Evolutionary conservation across 75 land plant genomes (phyloP).

Genomic region (Selaginella tamariscina): DNA sequence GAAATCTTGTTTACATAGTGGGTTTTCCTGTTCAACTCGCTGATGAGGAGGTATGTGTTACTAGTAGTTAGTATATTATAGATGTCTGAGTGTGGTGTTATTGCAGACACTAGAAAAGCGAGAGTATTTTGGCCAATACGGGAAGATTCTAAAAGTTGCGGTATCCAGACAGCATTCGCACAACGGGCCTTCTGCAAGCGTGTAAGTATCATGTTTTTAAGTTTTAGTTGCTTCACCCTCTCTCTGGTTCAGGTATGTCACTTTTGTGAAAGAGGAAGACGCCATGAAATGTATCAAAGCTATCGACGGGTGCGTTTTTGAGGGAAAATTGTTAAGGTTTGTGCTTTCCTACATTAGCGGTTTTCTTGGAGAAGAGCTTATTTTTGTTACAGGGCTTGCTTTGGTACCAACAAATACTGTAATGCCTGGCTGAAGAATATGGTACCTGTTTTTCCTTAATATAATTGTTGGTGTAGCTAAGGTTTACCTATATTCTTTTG

Average conservation of each 20-base stretch:
- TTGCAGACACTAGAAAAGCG: conserved; percentile 46
- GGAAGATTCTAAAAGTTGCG: conserved; percentile 62
- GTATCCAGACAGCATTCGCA: conserved; percentile 53
- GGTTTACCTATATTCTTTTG: background rate
- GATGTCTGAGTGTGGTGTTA: background rate
- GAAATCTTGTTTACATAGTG: conserved; percentile 70
- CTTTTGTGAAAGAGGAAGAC: conserved; percentile 74
- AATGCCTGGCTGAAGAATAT: conserved; percentile 77
- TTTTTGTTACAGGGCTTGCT: conserved; percentile 57
- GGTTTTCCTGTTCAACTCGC: conserved; percentile 54
- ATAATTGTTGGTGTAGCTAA: background rate
- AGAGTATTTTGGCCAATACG: conserved; percentile 71
- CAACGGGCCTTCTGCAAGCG: conserved; percentile 45
- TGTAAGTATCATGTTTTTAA: conserved; percentile 40
- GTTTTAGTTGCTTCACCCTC: background rate
- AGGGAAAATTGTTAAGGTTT: conserved; percentile 59
- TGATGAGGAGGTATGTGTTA: conserved; percentile 49
- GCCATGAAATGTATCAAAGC: conserved; percentile 71
- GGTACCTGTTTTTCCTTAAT: conserved; percentile 29
- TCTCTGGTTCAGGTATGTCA: conserved; percentile 48
- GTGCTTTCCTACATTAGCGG: background rate
- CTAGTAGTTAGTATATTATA: background rate
- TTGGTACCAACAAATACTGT: conserved; percentile 88
- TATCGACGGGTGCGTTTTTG: conserved; percentile 57
- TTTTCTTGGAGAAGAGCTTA: background rate